Base-by-base conservation (phyloP, 2,329 filamentous ascomycete species). In the Clonostachys rosea region DNA sequence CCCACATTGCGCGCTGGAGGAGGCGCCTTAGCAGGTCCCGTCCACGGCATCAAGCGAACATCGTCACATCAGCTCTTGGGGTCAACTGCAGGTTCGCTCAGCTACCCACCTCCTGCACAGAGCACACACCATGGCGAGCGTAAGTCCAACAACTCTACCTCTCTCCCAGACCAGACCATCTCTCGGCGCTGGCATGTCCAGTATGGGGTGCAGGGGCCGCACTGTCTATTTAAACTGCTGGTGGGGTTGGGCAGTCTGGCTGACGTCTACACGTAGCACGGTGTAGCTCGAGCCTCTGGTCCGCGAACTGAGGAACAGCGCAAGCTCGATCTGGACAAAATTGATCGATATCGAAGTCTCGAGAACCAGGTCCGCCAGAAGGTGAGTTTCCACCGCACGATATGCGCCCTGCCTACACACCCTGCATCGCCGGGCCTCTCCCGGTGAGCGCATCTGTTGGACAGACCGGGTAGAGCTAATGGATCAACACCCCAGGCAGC, bases 321-420 rank as follows among this genome's bases (percentile, higher is more conserved):
- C 49, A 75, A 82, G 54, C 80, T 84, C 64, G 89, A 95, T 65
- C 75, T 83, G 47, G 79, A 82, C 56, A 87, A 87, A 65, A 95
- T 96, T 59, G 70, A 76, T 48, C 79, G 83, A 53, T 96, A 96
- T 67, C 84, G 81, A 54, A 69, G 78, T 11, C 73, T 96, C 40
- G 88, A 91, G 53, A 72, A 78, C 46, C 68, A 81, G 46, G 80
- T 95, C 36, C 81, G 82, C 47, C 60, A 72, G n/a, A 83, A 84
- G 70, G 86, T 89, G 33, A 58, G 46, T 37, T 30, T 30, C 24
- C 24, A 30, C 24, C 24, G 24, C 24, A 30, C 24, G 9, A 30
- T 30, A 34, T n/a, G 37, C 39, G 49, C 49, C 37, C n/a, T n/a
- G 37, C 11, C 37, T 8, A n/a, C 6, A 8, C n/a, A 40, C 37